Evolutionary conservation across 2,329 filamentous ascomycete species (phyloP).

Genomic region (Aspergillus ibericus): DNA sequence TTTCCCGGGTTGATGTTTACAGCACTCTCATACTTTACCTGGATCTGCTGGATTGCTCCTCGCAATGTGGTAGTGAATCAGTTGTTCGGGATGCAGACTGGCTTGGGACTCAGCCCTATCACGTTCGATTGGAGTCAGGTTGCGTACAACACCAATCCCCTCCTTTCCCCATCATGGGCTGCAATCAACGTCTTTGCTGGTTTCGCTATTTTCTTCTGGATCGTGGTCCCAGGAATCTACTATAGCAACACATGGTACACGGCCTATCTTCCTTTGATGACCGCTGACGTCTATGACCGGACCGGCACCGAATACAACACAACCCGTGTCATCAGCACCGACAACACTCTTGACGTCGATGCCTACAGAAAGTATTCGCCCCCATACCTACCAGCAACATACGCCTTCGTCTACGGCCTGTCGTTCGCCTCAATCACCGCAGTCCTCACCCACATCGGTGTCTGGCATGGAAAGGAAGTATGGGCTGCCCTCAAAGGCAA

Average conservation of each 20-base stretch:
- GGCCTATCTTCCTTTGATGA: constrained; percentile 61
- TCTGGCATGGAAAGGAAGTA: constrained; percentile 34
- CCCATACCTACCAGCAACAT: constrained; percentile 62
- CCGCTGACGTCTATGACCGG: constrained; percentile 61
- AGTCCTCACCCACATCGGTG: constrained; percentile 34
- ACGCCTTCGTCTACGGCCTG: constrained; percentile 54
- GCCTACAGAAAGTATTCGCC: constrained; percentile 65
- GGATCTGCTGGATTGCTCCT: constrained; percentile 52
- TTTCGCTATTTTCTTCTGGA: constrained; percentile 28
- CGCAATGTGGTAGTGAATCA: constrained; percentile 50
- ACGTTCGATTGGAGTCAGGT: constrained; percentile 38
- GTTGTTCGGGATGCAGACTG: constrained; percentile 43
- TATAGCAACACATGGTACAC: constrained; percentile 54
- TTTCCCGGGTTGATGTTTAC: constrained; percentile 54
- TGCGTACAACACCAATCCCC: constrained; percentile 35
- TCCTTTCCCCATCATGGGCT: constrained; percentile 33
- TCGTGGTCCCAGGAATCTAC: constrained; percentile 35
- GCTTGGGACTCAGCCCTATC: constrained; percentile 30
- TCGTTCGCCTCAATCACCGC: constrained; percentile 64
- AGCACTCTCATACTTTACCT: constrained; percentile 50
- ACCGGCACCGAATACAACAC: constrained; percentile 60
- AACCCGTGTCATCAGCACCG: constrained; percentile 53
- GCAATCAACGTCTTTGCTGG: constrained; percentile 34
- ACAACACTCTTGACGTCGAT: constrained; percentile 57
- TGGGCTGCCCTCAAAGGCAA: constrained; percentile 28